Evolutionary conservation across 225 moss, liverwort and hornwort genomes (phyloP).

Genomic region (Straminergon stramineum): DNA sequence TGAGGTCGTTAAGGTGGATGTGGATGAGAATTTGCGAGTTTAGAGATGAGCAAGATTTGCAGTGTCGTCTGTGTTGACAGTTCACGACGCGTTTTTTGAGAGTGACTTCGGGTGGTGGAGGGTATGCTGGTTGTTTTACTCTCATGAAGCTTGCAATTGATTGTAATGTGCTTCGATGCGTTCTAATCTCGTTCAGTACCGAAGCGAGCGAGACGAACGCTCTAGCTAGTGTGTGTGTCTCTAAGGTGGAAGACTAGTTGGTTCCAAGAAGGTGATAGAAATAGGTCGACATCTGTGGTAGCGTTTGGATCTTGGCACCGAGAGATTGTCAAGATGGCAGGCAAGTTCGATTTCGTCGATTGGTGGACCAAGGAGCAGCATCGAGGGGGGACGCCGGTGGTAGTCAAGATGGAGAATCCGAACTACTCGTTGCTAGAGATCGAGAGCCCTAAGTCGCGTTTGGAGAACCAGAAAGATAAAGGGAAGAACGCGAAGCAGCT

Average conservation of each 20-base stretch:
- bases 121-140: not conserved
- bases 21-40: constrained; percentile 2
- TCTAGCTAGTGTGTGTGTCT: not conserved
- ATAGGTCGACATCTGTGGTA: constrained; percentile 23
- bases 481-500: constrained; percentile 95
- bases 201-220: not conserved
- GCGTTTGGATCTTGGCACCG: constrained; percentile 39
- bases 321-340: constrained; percentile 73
- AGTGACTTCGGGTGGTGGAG: not conserved
- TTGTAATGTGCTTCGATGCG: not conserved
- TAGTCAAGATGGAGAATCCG: constrained; percentile 96
- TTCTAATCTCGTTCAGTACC: not conserved
- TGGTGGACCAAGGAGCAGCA: constrained; percentile 97
- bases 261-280: constrained; percentile 17
- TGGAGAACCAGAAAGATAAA: constrained; percentile 73
- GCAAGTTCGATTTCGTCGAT: constrained; percentile 83
- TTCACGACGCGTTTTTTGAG: not conserved
- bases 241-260: not conserved
- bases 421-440: constrained; percentile 91
- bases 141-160: not conserved
- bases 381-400: constrained; percentile 77
- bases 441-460: constrained; percentile 79
- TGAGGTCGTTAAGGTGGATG: not conserved
- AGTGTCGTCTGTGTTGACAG: not conserved
- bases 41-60: not conserved